Percentiles rank a stretch among this genome's conserved stretches.
Conservation (phyloP, 768 basidiomycete genomes). For the Suillus clintonianus region DNA sequence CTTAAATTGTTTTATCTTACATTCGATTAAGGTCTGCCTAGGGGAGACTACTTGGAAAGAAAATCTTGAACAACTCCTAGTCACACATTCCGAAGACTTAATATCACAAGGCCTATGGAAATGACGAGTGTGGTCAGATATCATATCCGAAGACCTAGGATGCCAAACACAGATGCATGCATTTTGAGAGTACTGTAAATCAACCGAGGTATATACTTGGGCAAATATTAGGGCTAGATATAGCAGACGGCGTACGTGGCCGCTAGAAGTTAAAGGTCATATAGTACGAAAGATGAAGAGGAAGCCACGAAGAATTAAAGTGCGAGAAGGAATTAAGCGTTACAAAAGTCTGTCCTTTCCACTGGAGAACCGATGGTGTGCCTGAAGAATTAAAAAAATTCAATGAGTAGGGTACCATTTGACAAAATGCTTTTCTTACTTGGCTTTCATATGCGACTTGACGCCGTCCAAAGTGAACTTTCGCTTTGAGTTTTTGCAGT, state of each 20-base stretch:
- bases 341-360: background rate
- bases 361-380: background rate
- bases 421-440: background rate
- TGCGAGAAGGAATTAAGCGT: background rate
- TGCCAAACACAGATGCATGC: background rate
- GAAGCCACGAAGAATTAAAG: background rate
- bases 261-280: background rate
- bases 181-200: constrained; percentile 12
- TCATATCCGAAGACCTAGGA: background rate
- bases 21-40: background rate
- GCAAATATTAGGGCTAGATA: background rate
- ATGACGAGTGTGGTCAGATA: background rate
- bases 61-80: background rate
- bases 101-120: background rate
- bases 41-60: background rate
- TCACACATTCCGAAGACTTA: background rate
- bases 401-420: background rate
- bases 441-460: background rate
- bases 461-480: background rate
- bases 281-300: background rate
- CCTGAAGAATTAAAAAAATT: background rate
- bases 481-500: background rate
- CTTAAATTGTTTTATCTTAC: background rate
- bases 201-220: background rate
- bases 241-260: background rate